Evolutionary conservation across 1,139 yeast genomes (phyloP), one percentile per base, ranked within the genome.

Genomic region (Kurtzmaniella natalensis): DNA sequence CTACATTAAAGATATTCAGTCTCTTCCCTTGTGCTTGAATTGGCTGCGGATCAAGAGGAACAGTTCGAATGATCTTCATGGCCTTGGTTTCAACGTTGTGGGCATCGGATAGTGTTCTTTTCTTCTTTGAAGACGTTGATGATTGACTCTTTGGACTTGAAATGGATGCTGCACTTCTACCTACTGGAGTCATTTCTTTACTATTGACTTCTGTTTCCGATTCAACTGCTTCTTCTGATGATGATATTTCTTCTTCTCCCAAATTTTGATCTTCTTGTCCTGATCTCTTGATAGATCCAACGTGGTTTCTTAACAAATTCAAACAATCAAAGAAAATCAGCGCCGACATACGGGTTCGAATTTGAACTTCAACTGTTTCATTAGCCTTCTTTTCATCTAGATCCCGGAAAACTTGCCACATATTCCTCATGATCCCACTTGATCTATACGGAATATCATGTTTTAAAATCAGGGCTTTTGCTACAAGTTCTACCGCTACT

Each of bases 391-490:
- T 66, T 35, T 70, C 72, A 39, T 75, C 70, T 37, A 81, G 58
- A 1, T 76, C 66, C 36, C 78, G 74, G 56, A 84, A 84, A 40
- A 88, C 69, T 43, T 83, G 87, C 98, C 98, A 92, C 70, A 87
- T 81, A 49, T 88, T 88, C 47, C 85, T 76, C 92, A 92, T 86
- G 39, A 92, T 87, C 14, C 95, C 96, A 36, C 95, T 81, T 0
- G 95, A 85, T 43, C 97, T 72, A 56, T 84, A 86, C 1, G 96
- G 88, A 70, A 92, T 81, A 53, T 92, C 98, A 55, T 89, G 94
- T 49, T 86, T 86, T 46, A 87, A 65, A 28, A 89, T 82, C 0
- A 96, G 86, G 0, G 96, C 95, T 40, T 77, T 76, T 34, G 80
- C 76, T 1, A 92, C 79, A 31, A 85, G 61, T 17, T 74, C 70